Base-by-base conservation (phyloP, 2,329 filamentous ascomycete genomes). In the Penicillium janthinellum region DNA sequence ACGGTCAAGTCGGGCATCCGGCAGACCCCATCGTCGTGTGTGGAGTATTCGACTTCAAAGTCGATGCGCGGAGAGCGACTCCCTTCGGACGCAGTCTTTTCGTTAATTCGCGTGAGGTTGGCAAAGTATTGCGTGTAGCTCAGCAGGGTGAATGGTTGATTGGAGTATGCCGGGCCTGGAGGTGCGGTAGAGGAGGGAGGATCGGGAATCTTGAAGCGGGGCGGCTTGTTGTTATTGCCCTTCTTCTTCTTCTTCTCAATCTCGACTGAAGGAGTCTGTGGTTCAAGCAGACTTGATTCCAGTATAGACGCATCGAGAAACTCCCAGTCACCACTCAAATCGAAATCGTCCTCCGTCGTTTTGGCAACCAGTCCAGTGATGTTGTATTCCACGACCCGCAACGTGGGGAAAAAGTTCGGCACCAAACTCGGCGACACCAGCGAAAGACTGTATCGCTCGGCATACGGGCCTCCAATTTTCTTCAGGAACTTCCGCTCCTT, bases 321-420 rank as follows among this genome's bases (percentile, higher is more conserved):
- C 14, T 35, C 56, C 1, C 2, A 11, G 1, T 41, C 35, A 20
- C 52, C 37, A 20, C 34, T 11, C n/a, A 20, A 10, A 12, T 8
- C n/a, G 7, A 63, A 54, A n/a, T 71, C 67, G 10, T 64, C 67
- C 67, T 70, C 73, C 1, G 81, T 75, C 1, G 78, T 70, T 0
- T 74, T 67, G 54, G 86, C 70, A 64, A 92, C 89, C 3, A 96
- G 74, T 0, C 92, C 91, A 0, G 83, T 90, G 56, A 91, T 91
- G 73, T 99, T 98, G 81, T 98, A 99, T 71, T 96, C 91, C 64
- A 94, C 82, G n/a, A 99, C 84, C n/a, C 93, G 86, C 35, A 97
- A 77, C 0, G 90, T 92, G 0, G 94, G 95, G 65, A 93, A 95
- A 75, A 92, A 96, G 71, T 95, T 97, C 6, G 94, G 95, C 8